Percentiles rank a stretch among this genome's conserved stretches.
Conservation (phyloP, 169 alveolate genomes). For the Eimeria falciformis region DNA sequence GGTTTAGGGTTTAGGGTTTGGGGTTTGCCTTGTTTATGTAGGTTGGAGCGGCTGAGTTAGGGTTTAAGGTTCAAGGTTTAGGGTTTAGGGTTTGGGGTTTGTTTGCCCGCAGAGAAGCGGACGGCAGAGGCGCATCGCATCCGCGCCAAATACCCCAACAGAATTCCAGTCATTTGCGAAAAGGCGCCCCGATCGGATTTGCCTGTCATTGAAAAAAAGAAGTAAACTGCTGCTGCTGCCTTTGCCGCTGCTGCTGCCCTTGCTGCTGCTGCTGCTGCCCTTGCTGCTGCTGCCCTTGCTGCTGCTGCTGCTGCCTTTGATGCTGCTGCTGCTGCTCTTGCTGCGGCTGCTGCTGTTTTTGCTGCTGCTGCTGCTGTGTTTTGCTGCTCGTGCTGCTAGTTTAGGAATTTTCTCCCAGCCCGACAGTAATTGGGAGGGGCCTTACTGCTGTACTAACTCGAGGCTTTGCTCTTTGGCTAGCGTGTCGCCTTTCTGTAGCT, state of each 20-base stretch:
- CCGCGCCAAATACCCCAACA: conserved; percentile 89
- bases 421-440: too few relatives aligned
- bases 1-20: conserved; percentile 7
- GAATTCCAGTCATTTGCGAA: conserved; percentile 91
- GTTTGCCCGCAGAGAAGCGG: conserved; percentile 81
- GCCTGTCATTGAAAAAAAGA: conserved; percentile 82
- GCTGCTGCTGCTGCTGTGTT: not conserved
- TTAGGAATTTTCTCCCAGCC: too few relatives aligned
- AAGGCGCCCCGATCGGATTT: conserved; percentile 83
- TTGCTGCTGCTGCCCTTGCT: conserved; percentile 2
- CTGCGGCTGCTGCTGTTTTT: conserved; percentile 13
- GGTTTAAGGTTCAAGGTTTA: not conserved
- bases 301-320: not conserved
- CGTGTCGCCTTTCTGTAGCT: too few relatives aligned
- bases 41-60: not conserved
- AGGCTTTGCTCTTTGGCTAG: too few relatives aligned
- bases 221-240: conserved; percentile 28
- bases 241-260: not conserved
- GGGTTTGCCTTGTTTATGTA: not conserved
- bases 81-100: not conserved
- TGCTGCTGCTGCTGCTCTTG: conserved; percentile 14
- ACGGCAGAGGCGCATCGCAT: conserved; percentile 86
- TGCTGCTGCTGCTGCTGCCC: conserved; percentile 32
- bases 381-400: not conserved
- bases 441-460: too few relatives aligned